These are phyloP conservation scores for Pichia sp. DNA, from an alignment of 1,139 yeast species.

Conservation along the genomic window DNA sequence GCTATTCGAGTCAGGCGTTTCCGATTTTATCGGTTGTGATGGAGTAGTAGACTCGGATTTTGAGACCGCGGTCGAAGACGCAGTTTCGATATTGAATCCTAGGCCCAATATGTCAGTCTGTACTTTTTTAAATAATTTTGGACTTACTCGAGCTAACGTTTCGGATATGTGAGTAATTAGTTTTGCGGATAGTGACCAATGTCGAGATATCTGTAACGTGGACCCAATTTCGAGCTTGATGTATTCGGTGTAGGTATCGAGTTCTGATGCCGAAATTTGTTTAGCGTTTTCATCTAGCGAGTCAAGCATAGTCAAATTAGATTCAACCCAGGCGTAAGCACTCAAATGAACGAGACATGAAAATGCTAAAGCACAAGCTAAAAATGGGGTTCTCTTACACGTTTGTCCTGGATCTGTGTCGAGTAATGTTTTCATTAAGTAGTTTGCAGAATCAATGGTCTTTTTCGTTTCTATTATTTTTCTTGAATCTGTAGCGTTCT, in stretches of 20 bases:
- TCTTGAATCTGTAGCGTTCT: conserved; percentile 34
- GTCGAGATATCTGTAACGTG: conserved; percentile 44
- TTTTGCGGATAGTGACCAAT: conserved; percentile 47
- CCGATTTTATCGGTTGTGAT: not conserved
- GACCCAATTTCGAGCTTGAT: conserved; percentile 45
- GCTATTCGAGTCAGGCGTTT: not conserved
- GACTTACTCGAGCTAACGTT: conserved; percentile 31
- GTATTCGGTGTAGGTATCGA: conserved; percentile 43
- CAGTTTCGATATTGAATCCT: conserved; percentile 11
- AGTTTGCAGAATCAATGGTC: conserved; percentile 48
- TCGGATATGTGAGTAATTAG: conserved; percentile 43
- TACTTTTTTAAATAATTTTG: conserved; percentile 27
- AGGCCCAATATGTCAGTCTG: conserved; percentile 28
- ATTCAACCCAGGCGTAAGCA: conserved; percentile 47
- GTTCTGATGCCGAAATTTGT: conserved; percentile 33
- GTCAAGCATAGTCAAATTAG: conserved; percentile 22
- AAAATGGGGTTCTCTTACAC: conserved; percentile 42
- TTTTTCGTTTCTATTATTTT: conserved; percentile 48
- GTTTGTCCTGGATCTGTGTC: conserved; percentile 44
- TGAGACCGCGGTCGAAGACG: not conserved
- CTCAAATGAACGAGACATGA: conserved; percentile 47
- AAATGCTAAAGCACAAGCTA: conserved; percentile 49
- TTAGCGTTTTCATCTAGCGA: conserved; percentile 18
- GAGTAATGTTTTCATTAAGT: conserved; percentile 41
- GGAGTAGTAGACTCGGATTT: not conserved